Evolutionary conservation across 768 basidiomycete species (phyloP).

Genomic region (Suillus sp.): DNA sequence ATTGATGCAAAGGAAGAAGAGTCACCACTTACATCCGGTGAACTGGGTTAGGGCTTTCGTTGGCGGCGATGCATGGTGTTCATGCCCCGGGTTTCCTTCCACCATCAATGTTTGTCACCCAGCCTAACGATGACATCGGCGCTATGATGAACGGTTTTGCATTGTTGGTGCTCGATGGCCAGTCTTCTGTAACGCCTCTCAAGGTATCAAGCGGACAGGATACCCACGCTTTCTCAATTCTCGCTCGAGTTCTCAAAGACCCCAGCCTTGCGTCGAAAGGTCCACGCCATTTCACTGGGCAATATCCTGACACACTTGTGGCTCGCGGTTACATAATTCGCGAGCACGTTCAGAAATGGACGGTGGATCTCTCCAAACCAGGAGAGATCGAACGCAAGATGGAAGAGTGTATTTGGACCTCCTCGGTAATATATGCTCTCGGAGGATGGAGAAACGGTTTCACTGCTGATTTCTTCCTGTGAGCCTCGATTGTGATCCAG

Average conservation of each 20-base stretch:
- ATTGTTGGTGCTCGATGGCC: slow-evolving; percentile 14
- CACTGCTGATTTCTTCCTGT: slow-evolving; percentile 54
- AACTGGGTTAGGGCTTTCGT: slow-evolving; percentile 25
- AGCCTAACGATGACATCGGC: neutral
- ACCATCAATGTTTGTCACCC: slow-evolving; percentile 17
- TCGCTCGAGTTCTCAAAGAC: slow-evolving; percentile 56
- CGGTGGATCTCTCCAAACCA: slow-evolving; percentile 36
- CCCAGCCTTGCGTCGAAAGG: slow-evolving; percentile 24
- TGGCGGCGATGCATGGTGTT: slow-evolving; percentile 33
- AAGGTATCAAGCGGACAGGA: slow-evolving; percentile 14
- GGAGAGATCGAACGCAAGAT: slow-evolving; percentile 52
- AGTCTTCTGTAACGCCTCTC: neutral
- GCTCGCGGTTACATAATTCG: slow-evolving; percentile 12
- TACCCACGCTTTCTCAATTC: slow-evolving; percentile 46
- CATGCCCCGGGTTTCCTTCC: slow-evolving; percentile 37
- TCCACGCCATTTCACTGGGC: slow-evolving; percentile 21
- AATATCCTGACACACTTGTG: slow-evolving; percentile 18
- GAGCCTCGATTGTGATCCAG: slow-evolving; percentile 6
- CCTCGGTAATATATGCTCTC: slow-evolving; percentile 53
- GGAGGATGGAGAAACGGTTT: slow-evolving; percentile 54
- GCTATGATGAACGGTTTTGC: slow-evolving; percentile 12
- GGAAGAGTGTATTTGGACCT: slow-evolving; percentile 63
- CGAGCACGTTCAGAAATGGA: slow-evolving; percentile 44
- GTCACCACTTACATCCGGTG: neutral
- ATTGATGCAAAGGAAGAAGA: neutral